Evolutionary conservation across 2,329 filamentous ascomycete species (phyloP), one percentile per base, ranked within the genome.

Genomic region (Nigrograna mackinnonii): DNA sequence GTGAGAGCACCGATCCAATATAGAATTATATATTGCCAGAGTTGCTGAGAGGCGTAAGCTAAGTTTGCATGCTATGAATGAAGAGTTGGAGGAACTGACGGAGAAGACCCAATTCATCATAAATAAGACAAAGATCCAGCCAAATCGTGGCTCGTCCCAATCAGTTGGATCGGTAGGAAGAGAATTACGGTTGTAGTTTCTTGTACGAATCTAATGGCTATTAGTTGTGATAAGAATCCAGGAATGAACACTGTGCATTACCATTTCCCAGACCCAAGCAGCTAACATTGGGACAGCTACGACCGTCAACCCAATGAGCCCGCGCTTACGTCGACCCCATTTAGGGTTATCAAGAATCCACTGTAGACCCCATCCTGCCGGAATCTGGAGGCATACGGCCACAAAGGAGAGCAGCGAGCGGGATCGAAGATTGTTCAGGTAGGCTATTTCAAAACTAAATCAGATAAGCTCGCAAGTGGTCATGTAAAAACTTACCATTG

Each of bases 221-320:
- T 11, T 3, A 22, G 9, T 36, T 18, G 34, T 7, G 19, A 3
- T 36, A 19, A 18, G 12, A 12, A 22, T 19, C 12, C 9, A 3
- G 19, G 13, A 22, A 2, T 5, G 34, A 20, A 18, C 6, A 5
- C 6, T 14, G 12, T 6, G 7, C 21, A 45, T 1, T 41, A 60
- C 57, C 59, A 64, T 64, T 42, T 64, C 60, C 60, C 60, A 64
- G 1, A 60, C 41, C 59, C 59, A 64, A 1, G 60, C 60, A 16
- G 43, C 44, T 6, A 62, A 44, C 14, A 64, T 45, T 36, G 59
- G 59, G 3, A 60, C 50, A 16, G 45, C 46, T 17, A 64, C 58
- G 18, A 50, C 22, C 6, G 55, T 60, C n/a, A 63, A 39, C 3
- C 59, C 59, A 12, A 62, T 44, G 2, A 63, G 36, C 31, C 58